Base-by-base conservation (phyloP, 306 rosid genomes). In the Nissolia schottii region DNA sequence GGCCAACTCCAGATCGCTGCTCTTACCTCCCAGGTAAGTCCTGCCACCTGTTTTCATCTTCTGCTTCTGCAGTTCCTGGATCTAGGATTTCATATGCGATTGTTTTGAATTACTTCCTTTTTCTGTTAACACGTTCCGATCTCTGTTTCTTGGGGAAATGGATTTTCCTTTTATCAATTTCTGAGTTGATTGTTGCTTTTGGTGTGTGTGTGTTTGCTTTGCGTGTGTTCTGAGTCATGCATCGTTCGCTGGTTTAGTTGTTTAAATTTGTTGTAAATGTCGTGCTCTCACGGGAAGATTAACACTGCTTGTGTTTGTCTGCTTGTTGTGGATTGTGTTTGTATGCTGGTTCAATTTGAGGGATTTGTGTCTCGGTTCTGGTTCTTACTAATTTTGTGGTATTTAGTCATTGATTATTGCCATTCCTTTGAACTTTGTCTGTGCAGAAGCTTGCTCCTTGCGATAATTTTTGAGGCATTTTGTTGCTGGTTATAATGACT, bases 391-490 rank as follows among this genome's bases (percentile, higher is more conserved):
- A 51, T 53, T 66, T 54, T 74, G 8, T 74, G 72, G 77, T 24
- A 63, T 67, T 75, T 24, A 61, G 6, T 53, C 65, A 15, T 48
- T 77, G 71, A 11, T 54, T 63, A 51, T 23, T 31, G 53, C 24
- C 57, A 25, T 38, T 50, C 43, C 24, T 28, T 37, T 66, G 76
- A 20, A 29, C 35, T 27, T 71, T n/a, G 18, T 40, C 32, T 80
- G 7, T 74, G 80, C 83, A 85, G 92, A 75, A 28, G 64, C 79
- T 70, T 59, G 25, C 40, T 58, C 60, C 53, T 68, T 76, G 71
- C 27, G 55, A 54, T 34, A n/a, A n/a, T 71, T 74, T 67, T 75
- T 41, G 19, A 62, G 79, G 77, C 81, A 73, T 67, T 58, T 79
- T 54, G 40, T 13, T 53, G 70, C 6, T 31, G 48, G 58, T 46